Conservation (phyloP, 306 rosid genomes). For the Comarum palustre region DNA sequence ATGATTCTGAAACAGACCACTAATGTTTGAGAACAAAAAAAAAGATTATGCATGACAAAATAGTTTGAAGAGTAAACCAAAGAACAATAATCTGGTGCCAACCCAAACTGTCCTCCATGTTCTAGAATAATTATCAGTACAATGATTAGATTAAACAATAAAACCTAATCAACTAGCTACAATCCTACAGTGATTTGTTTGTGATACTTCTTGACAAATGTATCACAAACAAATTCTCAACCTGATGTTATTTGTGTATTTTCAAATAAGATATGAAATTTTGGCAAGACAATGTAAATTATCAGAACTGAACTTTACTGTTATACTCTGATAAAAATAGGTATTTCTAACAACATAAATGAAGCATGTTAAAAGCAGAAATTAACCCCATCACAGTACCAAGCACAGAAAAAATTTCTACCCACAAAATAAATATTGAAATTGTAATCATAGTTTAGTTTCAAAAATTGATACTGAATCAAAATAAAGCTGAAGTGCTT, state of each 20-base stretch:
- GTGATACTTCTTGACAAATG: neutral
- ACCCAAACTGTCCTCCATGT: neutral
- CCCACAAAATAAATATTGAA: neutral
- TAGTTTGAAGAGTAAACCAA: neutral
- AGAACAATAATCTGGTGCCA: neutral
- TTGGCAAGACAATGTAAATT: neutral
- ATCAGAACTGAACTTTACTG: neutral
- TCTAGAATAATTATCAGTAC: neutral
- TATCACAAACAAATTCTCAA: neutral
- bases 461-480: neutral
- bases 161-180: neutral
- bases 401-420: neutral
- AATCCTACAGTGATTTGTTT: too few species aligned
- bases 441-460: neutral
- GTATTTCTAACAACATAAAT: neutral
- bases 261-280: neutral
- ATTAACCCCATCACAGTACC: neutral
- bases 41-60: neutral
- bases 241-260: neutral
- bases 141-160: neutral
- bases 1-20: neutral
- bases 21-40: neutral
- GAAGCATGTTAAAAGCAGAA: neutral
- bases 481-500: neutral
- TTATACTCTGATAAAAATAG: neutral